phyloP scores from a whole-genome alignment of 148 eudicot species.

The Fagopyrum esculentum region DNA sequence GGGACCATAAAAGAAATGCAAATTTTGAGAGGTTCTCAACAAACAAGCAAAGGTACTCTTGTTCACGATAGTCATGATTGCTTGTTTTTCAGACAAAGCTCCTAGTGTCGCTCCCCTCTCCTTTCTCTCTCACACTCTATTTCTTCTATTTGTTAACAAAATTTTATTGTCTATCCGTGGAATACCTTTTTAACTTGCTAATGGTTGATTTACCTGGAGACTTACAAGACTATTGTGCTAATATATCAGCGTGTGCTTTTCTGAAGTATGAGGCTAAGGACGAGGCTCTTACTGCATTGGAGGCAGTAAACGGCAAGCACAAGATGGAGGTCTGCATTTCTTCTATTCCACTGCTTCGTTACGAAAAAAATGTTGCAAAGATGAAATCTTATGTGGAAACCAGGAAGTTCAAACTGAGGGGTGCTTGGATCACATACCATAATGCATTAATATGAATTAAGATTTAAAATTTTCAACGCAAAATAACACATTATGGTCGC shows the following conservation, averaged over 20 bases:
- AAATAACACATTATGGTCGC: no score
- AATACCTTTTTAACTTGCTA: not conserved
- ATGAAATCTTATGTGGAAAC: not conserved
- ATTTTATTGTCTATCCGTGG: no score
- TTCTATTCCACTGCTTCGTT: not conserved
- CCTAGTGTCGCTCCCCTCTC: no score
- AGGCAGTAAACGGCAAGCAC: conserved; percentile 77
- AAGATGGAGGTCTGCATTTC: conserved; percentile 78
- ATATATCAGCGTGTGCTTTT: conserved; percentile 79
- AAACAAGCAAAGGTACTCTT: conserved; percentile 84
- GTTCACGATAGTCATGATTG: no score
- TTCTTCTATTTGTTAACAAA: no score
- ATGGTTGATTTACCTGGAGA: conserved; percentile 4
- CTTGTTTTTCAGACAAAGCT: no score
- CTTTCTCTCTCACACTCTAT: no score
- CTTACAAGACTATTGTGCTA: conserved; percentile 1
- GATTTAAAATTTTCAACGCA: no score
- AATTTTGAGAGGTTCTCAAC: conserved; percentile 88
- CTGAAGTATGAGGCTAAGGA: conserved; percentile 91
- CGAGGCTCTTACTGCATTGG: conserved; percentile 92
- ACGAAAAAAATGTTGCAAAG: not conserved
- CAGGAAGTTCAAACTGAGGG: no score
- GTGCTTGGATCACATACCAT: no score
- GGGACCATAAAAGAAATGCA: conserved; percentile 84
- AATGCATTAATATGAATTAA: no score